phyloP scores from a whole-genome alignment of 2,329 filamentous ascomycete genomes.

The Trichoderma atroviride region DNA sequence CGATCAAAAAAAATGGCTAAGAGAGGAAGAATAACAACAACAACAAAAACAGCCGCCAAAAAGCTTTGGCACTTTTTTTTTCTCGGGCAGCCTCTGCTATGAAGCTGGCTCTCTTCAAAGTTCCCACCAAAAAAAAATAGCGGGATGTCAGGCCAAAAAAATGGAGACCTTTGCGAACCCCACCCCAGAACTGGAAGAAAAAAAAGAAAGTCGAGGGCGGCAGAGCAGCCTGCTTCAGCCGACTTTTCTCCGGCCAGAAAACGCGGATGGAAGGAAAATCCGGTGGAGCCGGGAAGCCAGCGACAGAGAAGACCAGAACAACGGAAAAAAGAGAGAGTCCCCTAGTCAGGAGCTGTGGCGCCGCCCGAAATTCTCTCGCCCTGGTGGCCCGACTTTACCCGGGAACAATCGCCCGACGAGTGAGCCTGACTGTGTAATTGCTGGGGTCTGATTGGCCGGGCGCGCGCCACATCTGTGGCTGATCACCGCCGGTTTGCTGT shows the following conservation, averaged over 20 bases:
- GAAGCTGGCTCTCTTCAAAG: slow-evolving; percentile 8
- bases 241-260: slow-evolving; percentile 27
- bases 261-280: slow-evolving; percentile 21
- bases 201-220: background rate
- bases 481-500: slow-evolving; percentile 15
- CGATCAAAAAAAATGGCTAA: background rate
- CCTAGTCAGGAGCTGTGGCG: slow-evolving; percentile 7
- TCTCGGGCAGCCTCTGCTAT: slow-evolving; percentile 6
- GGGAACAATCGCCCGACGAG: slow-evolving; percentile 32
- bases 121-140: slow-evolving; percentile 25
- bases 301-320: background rate
- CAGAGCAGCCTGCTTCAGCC: slow-evolving; percentile 20
- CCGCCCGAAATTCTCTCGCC: background rate
- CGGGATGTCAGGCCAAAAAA: slow-evolving; percentile 20
- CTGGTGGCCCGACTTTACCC: slow-evolving; percentile 41
- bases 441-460: slow-evolving; percentile 42
- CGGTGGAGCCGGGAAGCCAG: slow-evolving; percentile 2
- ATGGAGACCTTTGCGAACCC: background rate
- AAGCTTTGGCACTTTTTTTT: slow-evolving; percentile 1
- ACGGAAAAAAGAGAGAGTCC: no score
- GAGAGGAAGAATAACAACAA: background rate
- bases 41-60: background rate
- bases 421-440: slow-evolving; percentile 39
- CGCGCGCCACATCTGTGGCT: slow-evolving; percentile 37
- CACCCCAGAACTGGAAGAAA: slow-evolving; percentile 1